Conservation (phyloP, 2,329 filamentous ascomycete genomes). For the Nannizziopsis arthrosporioides region DNA sequence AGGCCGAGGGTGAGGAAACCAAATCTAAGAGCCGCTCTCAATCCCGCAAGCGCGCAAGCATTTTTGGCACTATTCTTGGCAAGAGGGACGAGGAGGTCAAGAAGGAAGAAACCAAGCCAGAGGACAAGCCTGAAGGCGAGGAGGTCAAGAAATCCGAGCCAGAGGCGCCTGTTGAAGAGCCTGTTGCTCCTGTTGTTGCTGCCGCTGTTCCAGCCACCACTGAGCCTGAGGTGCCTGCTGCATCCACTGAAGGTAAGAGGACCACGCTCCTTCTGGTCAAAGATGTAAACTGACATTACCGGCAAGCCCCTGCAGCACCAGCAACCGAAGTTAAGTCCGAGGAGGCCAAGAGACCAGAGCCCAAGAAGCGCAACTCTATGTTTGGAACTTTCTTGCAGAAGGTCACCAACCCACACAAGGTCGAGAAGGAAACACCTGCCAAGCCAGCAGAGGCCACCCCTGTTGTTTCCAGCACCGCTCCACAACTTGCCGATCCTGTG, state of each 20-base stretch:
- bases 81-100: slow-evolving; percentile 49
- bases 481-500: slow-evolving; percentile 38
- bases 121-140: slow-evolving; percentile 32
- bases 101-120: slow-evolving; percentile 20
- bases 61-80: slow-evolving; percentile 47
- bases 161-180: slow-evolving; percentile 34
- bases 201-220: slow-evolving; percentile 31
- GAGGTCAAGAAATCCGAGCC: slow-evolving; percentile 24
- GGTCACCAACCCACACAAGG: slow-evolving; percentile 34
- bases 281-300: slow-evolving; percentile 16
- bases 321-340: slow-evolving; percentile 35
- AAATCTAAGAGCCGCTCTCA: slow-evolving; percentile 45
- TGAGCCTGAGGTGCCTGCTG: slow-evolving; percentile 26
- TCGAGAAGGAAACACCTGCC: slow-evolving; percentile 39
- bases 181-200: slow-evolving; percentile 22
- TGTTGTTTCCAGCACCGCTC: slow-evolving; percentile 38
- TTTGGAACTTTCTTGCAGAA: slow-evolving; percentile 72
- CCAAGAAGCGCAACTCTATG: slow-evolving; percentile 71
- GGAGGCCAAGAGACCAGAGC: slow-evolving; percentile 33
- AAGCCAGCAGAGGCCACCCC: slow-evolving; percentile 37
- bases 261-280: slow-evolving; percentile 1
- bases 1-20: slow-evolving; percentile 32
- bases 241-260: slow-evolving; percentile 28
- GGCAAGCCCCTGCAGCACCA: slow-evolving; percentile 36
- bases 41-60: slow-evolving; percentile 49